phyloP scores from a whole-genome alignment of 805 yeast genomes.

The Lipomyces oligophaga region DNA sequence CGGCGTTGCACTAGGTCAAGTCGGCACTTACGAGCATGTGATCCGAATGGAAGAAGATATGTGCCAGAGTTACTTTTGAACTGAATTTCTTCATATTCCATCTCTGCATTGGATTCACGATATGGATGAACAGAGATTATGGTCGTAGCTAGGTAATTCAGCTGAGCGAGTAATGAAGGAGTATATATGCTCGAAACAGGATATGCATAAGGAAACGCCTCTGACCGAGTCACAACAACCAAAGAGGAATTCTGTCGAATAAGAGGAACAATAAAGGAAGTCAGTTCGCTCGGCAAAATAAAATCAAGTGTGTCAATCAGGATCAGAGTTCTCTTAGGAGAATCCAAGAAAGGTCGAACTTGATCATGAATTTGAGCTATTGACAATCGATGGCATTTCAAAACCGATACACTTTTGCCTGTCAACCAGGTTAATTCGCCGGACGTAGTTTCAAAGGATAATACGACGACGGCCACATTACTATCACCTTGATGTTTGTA shows the following conservation, averaged over 20 bases:
- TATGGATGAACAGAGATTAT: conserved; percentile 62
- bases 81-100: conserved; percentile 48
- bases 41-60: conserved; percentile 50
- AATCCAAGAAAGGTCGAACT: conserved; percentile 18
- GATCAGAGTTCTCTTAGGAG: conserved; percentile 38
- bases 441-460: conserved; percentile 65
- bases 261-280: conserved; percentile 49
- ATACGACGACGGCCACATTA: conserved; percentile 44
- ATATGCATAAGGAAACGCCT: not conserved
- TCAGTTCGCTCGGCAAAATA: conserved; percentile 45
- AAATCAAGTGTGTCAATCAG: conserved; percentile 69
- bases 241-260: conserved; percentile 47
- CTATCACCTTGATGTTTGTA: conserved; percentile 36
- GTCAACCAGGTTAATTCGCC: conserved; percentile 28
- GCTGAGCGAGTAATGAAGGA: conserved; percentile 18
- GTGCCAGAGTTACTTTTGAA: conserved; percentile 37
- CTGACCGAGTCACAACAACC: conserved; percentile 36
- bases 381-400: conserved; percentile 15
- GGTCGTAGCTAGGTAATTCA: conserved; percentile 64
- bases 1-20: conserved; percentile 63
- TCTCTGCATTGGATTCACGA: conserved; percentile 27
- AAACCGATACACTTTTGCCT: not conserved
- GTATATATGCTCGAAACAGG: conserved; percentile 2
- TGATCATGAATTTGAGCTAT: conserved; percentile 26
- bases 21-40: conserved; percentile 48